Evolutionary conservation across 148 eudicot species (phyloP).

Genomic region (Silene conica): DNA sequence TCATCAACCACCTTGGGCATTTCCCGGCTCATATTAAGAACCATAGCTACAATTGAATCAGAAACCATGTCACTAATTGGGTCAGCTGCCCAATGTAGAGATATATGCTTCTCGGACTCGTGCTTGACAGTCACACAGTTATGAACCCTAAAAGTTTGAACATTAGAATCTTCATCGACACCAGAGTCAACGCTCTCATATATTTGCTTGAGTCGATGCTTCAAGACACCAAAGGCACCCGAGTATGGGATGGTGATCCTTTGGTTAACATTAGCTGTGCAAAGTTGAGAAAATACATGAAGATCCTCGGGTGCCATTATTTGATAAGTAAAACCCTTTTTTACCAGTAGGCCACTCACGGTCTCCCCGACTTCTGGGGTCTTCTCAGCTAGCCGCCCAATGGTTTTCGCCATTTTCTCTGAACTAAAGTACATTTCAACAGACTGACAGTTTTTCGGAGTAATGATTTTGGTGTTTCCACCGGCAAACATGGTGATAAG

Average conservation of each 20-base stretch:
- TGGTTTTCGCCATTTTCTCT: constrained; percentile 82
- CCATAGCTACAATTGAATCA: constrained; percentile 81
- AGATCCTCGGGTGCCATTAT: constrained; percentile 91
- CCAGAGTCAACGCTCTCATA: constrained; percentile 73
- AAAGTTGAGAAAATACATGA: constrained; percentile 80
- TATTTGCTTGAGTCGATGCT: constrained; percentile 74
- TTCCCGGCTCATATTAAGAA: constrained; percentile 71
- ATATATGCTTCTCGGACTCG: constrained; percentile 76
- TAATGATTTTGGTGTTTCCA: constrained; percentile 58
- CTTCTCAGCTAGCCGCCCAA: constrained; percentile 79
- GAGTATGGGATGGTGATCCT: constrained; percentile 82
- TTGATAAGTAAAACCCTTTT: constrained; percentile 93
- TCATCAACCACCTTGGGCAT: constrained; percentile 84
- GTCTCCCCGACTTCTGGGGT: constrained; percentile 67
- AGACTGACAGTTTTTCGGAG: constrained; percentile 87
- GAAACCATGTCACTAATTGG: constrained; percentile 96
- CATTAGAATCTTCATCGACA: constrained; percentile 57
- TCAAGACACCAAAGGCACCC: constrained; percentile 79
- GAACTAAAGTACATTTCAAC: constrained; percentile 86
- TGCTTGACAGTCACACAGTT: constrained; percentile 65
- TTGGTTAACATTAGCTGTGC: constrained; percentile 73
- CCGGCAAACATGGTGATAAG: constrained; percentile 63
- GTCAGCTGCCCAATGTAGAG: constrained; percentile 80
- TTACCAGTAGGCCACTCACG: constrained; percentile 77
- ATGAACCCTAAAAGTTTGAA: constrained; percentile 61